Conservation (phyloP, 2,329 filamentous ascomycete species). For the Fusarium clavum region DNA sequence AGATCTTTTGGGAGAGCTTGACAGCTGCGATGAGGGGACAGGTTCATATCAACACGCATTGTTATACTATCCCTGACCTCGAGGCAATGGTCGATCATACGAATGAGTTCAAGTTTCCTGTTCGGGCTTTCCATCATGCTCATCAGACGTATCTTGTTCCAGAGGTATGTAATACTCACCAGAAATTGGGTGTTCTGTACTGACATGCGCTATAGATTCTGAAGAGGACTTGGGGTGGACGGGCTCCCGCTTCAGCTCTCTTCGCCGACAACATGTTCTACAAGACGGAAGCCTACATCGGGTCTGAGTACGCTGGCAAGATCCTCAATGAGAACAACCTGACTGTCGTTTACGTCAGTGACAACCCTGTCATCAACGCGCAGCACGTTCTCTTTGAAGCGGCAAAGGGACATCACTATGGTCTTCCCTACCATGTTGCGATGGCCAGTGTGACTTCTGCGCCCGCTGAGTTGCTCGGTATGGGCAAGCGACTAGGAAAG, state of each 20-base stretch:
- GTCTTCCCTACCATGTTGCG: constrained; percentile 70
- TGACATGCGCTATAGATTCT: constrained; percentile 56
- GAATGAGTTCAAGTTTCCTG: constrained; percentile 76
- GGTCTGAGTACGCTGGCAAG: constrained; percentile 74
- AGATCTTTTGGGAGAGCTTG: constrained; percentile 72
- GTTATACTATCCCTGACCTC: constrained; percentile 76
- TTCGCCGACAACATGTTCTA: constrained; percentile 81
- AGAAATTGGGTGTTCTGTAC: not conserved
- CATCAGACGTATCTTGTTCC: constrained; percentile 75
- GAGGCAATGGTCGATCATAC: constrained; percentile 77
- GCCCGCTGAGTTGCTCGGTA: constrained; percentile 68
- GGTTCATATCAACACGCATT: constrained; percentile 77
- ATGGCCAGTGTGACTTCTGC: constrained; percentile 68
- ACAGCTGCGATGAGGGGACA: constrained; percentile 73
- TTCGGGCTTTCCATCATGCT: constrained; percentile 77
- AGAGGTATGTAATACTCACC: constrained; percentile 58
- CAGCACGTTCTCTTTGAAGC: constrained; percentile 77
- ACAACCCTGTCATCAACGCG: constrained; percentile 77
- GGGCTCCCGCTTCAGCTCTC: constrained; percentile 67
- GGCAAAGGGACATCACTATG: constrained; percentile 69
- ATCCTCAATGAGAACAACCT: constrained; percentile 73
- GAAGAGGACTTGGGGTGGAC: constrained; percentile 66
- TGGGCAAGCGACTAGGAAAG: constrained; percentile 69
- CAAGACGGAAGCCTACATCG: constrained; percentile 74
- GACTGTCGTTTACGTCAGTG: constrained; percentile 75